Conservation (phyloP, 148 eudicot genomes). For the Simmondsia chinensis region DNA sequence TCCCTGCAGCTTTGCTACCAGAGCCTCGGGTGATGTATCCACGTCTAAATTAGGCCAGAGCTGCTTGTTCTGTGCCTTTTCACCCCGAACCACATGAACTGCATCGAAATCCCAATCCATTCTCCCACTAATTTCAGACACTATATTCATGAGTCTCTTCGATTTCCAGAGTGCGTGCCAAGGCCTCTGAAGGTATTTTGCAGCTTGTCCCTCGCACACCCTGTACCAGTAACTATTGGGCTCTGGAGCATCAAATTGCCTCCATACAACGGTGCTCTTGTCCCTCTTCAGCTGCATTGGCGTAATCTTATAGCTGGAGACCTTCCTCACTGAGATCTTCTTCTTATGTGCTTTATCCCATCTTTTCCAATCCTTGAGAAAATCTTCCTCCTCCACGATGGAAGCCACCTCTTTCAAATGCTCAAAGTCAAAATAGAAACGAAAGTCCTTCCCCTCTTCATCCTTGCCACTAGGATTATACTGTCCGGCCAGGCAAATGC, state of each 20-base stretch:
- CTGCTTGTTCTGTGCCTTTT: constrained; percentile 72
- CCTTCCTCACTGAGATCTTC: constrained; percentile 65
- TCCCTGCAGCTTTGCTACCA: constrained; percentile 53
- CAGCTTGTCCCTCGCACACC: constrained; percentile 80
- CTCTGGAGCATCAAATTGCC: constrained; percentile 89
- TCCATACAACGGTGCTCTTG: constrained; percentile 75
- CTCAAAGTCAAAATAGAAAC: constrained; percentile 88
- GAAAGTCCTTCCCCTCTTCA: constrained; percentile 88
- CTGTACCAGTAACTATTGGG: constrained; percentile 94
- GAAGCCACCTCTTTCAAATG: constrained; percentile 80
- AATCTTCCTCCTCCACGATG: constrained; percentile 76
- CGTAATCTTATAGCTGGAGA: constrained; percentile 46
- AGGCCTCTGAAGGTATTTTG: constrained; percentile 69
- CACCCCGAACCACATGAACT: constrained; percentile 87
- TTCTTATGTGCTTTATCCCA: constrained; percentile 67
- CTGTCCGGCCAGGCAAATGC: constrained; percentile 55
- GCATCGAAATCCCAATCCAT: constrained; percentile 99
- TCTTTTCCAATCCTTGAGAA: constrained; percentile 61
- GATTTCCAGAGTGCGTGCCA: constrained; percentile 98
- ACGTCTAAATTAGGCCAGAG: constrained; percentile 81
- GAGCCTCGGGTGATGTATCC: constrained; percentile 81
- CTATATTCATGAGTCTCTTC: constrained; percentile 95
- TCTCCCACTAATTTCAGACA: constrained; percentile 76
- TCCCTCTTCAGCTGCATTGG: constrained; percentile 80
- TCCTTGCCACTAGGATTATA: constrained; percentile 58